A percentile compares a stretch with the other conserved stretches of the same genome.
Evolutionary conservation across 176 grass and related monocot species (phyloP).

Genomic region (Carex scoparia): DNA sequence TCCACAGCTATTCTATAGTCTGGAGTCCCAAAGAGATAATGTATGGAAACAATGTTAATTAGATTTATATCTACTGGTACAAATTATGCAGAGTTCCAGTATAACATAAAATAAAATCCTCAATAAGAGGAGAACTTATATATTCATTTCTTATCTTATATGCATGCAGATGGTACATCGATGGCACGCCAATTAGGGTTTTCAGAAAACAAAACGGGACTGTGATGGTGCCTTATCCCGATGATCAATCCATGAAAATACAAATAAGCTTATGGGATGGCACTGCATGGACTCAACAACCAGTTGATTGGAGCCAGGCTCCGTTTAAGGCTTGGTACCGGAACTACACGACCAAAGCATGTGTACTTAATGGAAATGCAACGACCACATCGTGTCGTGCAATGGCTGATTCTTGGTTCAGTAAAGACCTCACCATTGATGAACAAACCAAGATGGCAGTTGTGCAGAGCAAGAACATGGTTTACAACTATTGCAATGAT

Average conservation of each 20-base stretch:
- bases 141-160: background rate
- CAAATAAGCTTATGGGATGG: conserved; percentile 19
- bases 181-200: conserved; percentile 4
- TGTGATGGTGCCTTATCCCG: conserved; percentile 2
- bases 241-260: conserved; percentile 5
- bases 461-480: conserved; percentile 7
- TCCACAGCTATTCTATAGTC: conserved; percentile 71
- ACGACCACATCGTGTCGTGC: background rate
- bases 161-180: conserved; percentile 19
- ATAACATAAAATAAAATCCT: background rate
- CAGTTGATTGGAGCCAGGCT: conserved; percentile 11
- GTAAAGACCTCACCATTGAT: background rate
- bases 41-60: conserved; percentile 20
- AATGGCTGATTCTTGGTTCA: conserved; percentile 3
- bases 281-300: background rate
- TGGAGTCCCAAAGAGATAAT: conserved; percentile 69
- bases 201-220: conserved; percentile 15
- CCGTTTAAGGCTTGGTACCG: conserved; percentile 21
- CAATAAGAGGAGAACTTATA: background rate
- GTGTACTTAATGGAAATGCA: background rate
- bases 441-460: background rate
- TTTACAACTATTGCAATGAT: conserved; percentile 12
- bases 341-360: conserved; percentile 5
- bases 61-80: background rate
- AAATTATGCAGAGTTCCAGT: background rate